Conservation (phyloP, 805 yeast species). For the Saccharomycopsis oosterbeekiorum region DNA sequence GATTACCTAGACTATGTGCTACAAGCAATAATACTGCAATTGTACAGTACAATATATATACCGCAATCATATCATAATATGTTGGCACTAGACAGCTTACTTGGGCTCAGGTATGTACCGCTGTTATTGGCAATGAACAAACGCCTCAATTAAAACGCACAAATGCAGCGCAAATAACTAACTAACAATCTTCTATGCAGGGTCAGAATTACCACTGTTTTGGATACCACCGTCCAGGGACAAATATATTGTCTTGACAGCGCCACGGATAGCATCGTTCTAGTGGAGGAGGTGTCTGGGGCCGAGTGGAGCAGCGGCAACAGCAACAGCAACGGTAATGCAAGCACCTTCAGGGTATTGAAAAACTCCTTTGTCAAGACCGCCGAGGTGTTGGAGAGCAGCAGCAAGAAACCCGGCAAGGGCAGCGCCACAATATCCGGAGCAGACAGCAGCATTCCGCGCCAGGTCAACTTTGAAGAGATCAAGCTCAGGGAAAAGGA, state of each 20-base stretch:
- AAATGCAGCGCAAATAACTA: background rate
- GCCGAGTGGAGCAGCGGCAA: background rate
- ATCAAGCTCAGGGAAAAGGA: constrained; percentile 8
- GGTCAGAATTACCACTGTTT: constrained; percentile 50
- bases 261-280: constrained; percentile 28
- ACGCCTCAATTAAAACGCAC: too few relatives aligned
- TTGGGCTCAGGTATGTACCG: background rate
- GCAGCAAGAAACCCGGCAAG: background rate
- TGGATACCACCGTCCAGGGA: constrained; percentile 53
- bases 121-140: background rate
- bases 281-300: constrained; percentile 4
- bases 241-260: constrained; percentile 48
- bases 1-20: too few relatives aligned
- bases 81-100: background rate
- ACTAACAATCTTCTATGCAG: constrained; percentile 18
- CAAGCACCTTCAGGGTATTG: constrained; percentile 6
- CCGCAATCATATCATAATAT: background rate
- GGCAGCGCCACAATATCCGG: constrained; percentile 2
- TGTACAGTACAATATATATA: background rate
- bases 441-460: constrained; percentile 1
- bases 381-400: constrained; percentile 10
- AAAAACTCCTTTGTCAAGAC: constrained; percentile 15
- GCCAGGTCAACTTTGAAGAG: constrained; percentile 6
- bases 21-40: background rate
- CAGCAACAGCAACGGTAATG: background rate